Evolutionary conservation across 169 alveolate species (phyloP).

Genomic region (Neospora caninum): DNA sequence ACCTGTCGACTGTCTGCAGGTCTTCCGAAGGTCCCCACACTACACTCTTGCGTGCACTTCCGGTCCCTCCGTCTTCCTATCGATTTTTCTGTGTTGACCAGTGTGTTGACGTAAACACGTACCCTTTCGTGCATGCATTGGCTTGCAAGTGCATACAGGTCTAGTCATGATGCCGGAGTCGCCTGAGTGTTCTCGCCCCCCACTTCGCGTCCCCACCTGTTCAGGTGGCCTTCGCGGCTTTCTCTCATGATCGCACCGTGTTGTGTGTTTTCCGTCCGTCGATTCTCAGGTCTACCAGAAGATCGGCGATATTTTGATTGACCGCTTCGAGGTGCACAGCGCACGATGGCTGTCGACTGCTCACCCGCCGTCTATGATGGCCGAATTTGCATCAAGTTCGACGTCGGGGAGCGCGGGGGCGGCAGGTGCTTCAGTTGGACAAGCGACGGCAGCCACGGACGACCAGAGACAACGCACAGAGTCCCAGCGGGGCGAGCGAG

Average conservation of each 20-base stretch:
- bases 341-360: conserved; percentile 39
- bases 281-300: conserved; percentile 29
- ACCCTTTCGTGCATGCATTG: no score
- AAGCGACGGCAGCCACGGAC: no score
- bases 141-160: not conserved
- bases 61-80: no score
- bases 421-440: not conserved
- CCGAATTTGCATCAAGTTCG: not conserved
- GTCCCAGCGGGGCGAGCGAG: no score
- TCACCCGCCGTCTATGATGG: not conserved
- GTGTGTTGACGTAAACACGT: no score
- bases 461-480: no score
- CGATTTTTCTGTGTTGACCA: no score
- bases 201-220: not conserved
- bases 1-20: no score
- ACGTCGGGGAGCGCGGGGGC: not conserved
- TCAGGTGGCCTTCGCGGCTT: not conserved
- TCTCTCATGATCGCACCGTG: not conserved
- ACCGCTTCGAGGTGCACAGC: conserved; percentile 33
- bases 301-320: conserved; percentile 35
- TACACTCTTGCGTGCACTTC: no score
- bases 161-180: not conserved
- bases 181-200: not conserved
- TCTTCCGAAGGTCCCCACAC: no score
- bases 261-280: not conserved